Base-by-base conservation (phyloP, 352 stramenopile species). In the Pythium rhizo-oryzae region DNA sequence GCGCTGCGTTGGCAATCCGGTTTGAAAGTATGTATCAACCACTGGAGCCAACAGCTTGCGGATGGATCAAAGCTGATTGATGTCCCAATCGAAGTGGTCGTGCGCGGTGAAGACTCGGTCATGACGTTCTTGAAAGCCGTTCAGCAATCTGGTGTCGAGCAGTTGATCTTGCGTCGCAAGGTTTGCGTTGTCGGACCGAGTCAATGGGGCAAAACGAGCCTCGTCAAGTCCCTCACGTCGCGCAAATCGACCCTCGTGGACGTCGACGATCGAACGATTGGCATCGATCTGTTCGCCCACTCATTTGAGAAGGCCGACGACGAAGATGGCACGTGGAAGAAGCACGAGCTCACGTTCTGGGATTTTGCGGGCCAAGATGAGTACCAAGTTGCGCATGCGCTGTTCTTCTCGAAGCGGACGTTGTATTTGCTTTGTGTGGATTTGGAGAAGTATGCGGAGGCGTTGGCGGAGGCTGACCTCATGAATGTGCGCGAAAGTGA, bases 171-270 rank as follows among this genome's bases (percentile, higher is more conserved):
- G n/a, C 73, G 70, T 11, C 66, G 39, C 12, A 78, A 80, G 18
- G 25, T 78, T 0, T 75, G 74, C 23, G 53, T 80, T 6, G 63
- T 80, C 23, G 70, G 74, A 3, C 70, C 70, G 3, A 80, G 70
- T 23, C 35, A 67, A n/a, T 78, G 70, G 70, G 70, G 73, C 6
- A 80, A 77, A 47, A 80, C 73, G 0, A 80, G 73, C 30, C 59
- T 80, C 43, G 67, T 77, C 63, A 80, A 77, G 39, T 72, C 58
- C 13, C 57, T 80, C 18, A 73, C 41, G n/a, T 59, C 50, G n/a
- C 41, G 54, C 30, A 44, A 39, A 18, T 23, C 63, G 1, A 62
- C 51, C 4, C 56, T 77, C 2, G 66, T 73, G 39, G 16, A 53
- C 6, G 55, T 70, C n/a, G 65, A 75, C 44, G 33, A 67, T n/a